Base-by-base conservation (phyloP, 768 basidiomycete genomes). In the Sporobolomyces phaffii region DNA sequence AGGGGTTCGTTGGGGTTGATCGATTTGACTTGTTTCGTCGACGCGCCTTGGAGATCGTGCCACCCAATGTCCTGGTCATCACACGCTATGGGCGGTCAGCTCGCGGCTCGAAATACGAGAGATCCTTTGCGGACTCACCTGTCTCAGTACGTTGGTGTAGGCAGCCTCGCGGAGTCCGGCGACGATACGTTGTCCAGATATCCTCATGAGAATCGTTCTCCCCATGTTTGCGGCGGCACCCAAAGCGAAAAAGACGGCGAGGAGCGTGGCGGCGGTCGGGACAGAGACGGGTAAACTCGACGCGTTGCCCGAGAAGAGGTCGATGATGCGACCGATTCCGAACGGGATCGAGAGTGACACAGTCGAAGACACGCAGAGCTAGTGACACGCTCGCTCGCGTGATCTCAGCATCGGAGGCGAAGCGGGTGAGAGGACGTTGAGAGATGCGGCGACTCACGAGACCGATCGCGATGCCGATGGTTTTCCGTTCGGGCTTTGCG, bases 311-410 rank as follows among this genome's bases (percentile, higher is more conserved):
- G 73, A 69, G 78, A 96, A 98, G 79, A 88, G 91, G 79, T 97
- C 93, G 68, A 99, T 96, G 57, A 98, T 81, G 76, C 86, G 89
- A 14, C 94, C 94, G 73, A 97, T 87, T 1, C 91, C 91, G 73
- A 96, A 85, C 0, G 94, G 94, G 17, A 98, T 83, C 70, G 87
- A 88, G 86, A 97, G 88, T 5, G 90, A 89, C 26, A 99, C 89
- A 4, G 87, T 81, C 13, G 91, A 90, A 0, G 92, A 94, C n/a
- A 91, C 82, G 20, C 93, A 77, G 11, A 97, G 81, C 69, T 94
- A 78, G 8, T 8, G 50, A 9, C 31, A 28, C 5, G 5, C 3
- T 26, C 34, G 41, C 10, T 36, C 8, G 31, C 6, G 24, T 53
- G 51, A 22, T 7, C 28, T 17, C 10, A 20, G n/a, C 33, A 31